Evolutionary conservation across 2,329 filamentous ascomycete species (phyloP).

Genomic region (Elsinoe fawcettii): DNA sequence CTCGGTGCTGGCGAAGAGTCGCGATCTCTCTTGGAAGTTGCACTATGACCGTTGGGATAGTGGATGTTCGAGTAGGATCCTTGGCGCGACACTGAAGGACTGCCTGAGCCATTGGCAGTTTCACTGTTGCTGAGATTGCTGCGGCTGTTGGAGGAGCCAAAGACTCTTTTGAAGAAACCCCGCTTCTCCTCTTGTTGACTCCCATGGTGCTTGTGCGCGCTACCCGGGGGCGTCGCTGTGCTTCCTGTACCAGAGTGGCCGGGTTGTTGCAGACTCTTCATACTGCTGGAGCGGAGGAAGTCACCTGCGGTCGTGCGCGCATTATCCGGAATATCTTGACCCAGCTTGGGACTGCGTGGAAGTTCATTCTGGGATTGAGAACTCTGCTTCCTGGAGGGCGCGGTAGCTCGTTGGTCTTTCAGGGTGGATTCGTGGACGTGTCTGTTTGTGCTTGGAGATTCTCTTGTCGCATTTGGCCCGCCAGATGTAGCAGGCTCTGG

Average conservation of each 20-base stretch:
- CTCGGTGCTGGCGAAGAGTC: slow-evolving; percentile 16
- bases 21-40: neutral
- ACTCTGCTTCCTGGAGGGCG: slow-evolving; percentile 20
- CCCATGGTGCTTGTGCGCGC: slow-evolving; percentile 16
- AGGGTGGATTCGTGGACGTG: neutral
- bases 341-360: neutral
- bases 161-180: slow-evolving; percentile 90
- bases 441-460: neutral
- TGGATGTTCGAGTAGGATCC: slow-evolving; percentile 10
- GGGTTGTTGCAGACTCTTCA: slow-evolving; percentile 36
- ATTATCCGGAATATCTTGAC: slow-evolving; percentile 31
- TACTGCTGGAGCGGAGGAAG: slow-evolving; percentile 41
- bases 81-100: slow-evolving; percentile 15
- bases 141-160: slow-evolving; percentile 55
- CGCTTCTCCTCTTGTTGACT: slow-evolving; percentile 49
- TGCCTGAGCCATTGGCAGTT: neutral
- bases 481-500: slow-evolving; percentile 77
- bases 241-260: slow-evolving; percentile 35
- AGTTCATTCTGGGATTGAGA: slow-evolving; percentile 16
- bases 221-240: slow-evolving; percentile 45
- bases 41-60: slow-evolving; percentile 1
- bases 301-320: slow-evolving; percentile 42
- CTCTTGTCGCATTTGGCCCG: slow-evolving; percentile 47
- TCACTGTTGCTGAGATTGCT: slow-evolving; percentile 10
- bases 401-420: slow-evolving; percentile 16